Conservation (phyloP, 306 rosid species). For the Hippophae gyantsensis region DNA sequence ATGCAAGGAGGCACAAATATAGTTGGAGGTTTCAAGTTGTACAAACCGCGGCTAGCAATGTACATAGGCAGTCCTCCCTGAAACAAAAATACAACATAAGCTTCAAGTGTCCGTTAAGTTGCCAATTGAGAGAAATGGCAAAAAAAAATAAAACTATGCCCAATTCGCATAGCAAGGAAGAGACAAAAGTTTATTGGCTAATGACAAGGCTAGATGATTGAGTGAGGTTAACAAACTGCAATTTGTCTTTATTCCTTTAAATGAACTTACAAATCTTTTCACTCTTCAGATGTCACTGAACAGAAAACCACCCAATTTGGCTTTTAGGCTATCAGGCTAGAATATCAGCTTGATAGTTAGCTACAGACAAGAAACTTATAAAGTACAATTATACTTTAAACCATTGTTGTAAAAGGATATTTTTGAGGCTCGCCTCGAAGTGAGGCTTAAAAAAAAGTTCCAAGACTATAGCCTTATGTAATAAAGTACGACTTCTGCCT, state of each 20-base stretch:
- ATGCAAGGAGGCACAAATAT: constrained; percentile 88
- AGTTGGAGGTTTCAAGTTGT: constrained; percentile 77
- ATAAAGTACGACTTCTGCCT: no score
- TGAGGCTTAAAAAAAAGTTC: no score
- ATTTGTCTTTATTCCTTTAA: neutral
- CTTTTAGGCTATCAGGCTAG: neutral
- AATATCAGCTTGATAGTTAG: constrained; percentile 2
- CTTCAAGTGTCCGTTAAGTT: constrained; percentile 9
- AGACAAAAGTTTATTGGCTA: neutral
- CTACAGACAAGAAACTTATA: neutral
- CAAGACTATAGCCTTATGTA: no score
- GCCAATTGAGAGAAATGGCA: constrained; percentile 7
- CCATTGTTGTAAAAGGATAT: no score
- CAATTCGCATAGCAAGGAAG: neutral
- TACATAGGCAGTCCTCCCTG: constrained; percentile 98
- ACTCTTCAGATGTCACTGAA: neutral
- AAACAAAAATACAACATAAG: constrained; percentile 14
- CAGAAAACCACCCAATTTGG: neutral
- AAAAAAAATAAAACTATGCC: constrained; percentile 1
- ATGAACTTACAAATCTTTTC: neutral
- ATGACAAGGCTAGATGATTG: neutral
- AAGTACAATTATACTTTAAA: neutral
- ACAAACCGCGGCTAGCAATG: constrained; percentile 83
- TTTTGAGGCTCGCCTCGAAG: no score
- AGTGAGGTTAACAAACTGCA: neutral